Evolutionary conservation across 116 monocot genomes (phyloP).

Genomic region (Trichopus zeylanicus): DNA sequence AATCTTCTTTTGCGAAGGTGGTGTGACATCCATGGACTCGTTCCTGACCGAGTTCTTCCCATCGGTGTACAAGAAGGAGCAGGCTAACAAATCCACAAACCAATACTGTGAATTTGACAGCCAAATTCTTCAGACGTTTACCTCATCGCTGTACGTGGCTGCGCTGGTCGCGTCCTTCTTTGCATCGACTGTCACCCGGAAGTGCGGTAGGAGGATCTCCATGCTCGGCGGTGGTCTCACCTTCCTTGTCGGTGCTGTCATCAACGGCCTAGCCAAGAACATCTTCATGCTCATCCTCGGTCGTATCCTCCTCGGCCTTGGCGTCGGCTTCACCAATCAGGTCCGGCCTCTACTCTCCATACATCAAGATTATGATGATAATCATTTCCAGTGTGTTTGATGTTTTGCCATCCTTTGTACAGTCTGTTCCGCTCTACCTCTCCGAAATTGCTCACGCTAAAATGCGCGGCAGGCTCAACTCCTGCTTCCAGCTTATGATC

Average conservation of each 20-base stretch:
- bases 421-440: not conserved
- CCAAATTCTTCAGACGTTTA: not conserved
- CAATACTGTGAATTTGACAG: not conserved
- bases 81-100: not conserved
- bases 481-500: not conserved
- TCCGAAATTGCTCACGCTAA: not conserved
- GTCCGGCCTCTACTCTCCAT: too few species aligned
- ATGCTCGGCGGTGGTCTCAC: not conserved
- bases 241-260: not conserved
- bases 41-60: not conserved
- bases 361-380: not conserved
- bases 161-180: constrained; percentile 1
- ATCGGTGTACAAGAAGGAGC: not conserved
- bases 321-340: constrained; percentile 1
- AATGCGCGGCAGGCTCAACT: not conserved
- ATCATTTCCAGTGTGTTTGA: too few species aligned
- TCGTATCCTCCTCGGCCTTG: constrained; percentile 1
- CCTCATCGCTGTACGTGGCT: not conserved
- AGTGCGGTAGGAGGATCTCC: not conserved
- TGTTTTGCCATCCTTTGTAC: too few species aligned
- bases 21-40: not conserved
- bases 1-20: not conserved
- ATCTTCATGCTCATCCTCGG: constrained; percentile 2
- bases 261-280: not conserved
- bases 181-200: not conserved